These are phyloP conservation scores for Beauveria bassiana DNA, from an alignment of 2,329 filamentous ascomycete genomes.

Conservation along the genomic window DNA sequence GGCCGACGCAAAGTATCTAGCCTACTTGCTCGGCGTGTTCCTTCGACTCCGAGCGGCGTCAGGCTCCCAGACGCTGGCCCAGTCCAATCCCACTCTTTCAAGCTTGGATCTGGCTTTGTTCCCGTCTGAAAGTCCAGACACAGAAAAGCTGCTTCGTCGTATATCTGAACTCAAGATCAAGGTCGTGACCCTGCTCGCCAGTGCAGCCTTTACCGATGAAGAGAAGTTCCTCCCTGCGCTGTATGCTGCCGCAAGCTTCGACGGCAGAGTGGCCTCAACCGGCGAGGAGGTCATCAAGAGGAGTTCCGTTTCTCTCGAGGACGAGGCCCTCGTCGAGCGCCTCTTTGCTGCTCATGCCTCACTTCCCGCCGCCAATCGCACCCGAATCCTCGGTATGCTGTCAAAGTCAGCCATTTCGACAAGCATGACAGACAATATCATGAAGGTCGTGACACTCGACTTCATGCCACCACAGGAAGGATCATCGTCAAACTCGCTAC, in stretches of 20 bases:
- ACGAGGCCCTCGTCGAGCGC: conserved; percentile 50
- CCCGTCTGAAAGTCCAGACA: conserved; percentile 39
- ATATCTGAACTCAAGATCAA: conserved; percentile 44
- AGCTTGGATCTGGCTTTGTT: conserved; percentile 24
- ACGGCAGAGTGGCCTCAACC: conserved; percentile 73
- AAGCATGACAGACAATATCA: conserved; percentile 58
- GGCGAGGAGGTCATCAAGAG: conserved; percentile 86
- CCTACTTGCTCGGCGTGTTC: conserved; percentile 68
- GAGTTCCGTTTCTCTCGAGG: conserved; percentile 66
- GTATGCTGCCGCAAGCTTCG: conserved; percentile 74
- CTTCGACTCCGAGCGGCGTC: conserved; percentile 37
- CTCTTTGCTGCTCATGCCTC: conserved; percentile 69
- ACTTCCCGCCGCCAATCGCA: conserved; percentile 65
- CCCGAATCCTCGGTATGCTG: conserved; percentile 67
- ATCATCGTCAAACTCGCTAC: conserved; percentile 16
- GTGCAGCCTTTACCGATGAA: conserved; percentile 74
- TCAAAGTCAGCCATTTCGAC: conserved; percentile 71
- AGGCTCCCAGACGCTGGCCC: conserved; percentile 24
- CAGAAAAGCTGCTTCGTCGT: conserved; percentile 47
- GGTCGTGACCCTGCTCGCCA: conserved; percentile 65
- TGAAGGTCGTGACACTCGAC: conserved; percentile 61
- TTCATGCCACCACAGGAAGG: conserved; percentile 33
- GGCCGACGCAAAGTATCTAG: conserved; percentile 66
- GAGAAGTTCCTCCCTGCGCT: conserved; percentile 80
- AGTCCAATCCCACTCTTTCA: conserved; percentile 27